Percentiles rank a stretch among this genome's conserved stretches.
These are phyloP conservation scores for Hermanozyma aechmeae DNA, from an alignment of 805 yeast genomes.

Conservation along the genomic window DNA sequence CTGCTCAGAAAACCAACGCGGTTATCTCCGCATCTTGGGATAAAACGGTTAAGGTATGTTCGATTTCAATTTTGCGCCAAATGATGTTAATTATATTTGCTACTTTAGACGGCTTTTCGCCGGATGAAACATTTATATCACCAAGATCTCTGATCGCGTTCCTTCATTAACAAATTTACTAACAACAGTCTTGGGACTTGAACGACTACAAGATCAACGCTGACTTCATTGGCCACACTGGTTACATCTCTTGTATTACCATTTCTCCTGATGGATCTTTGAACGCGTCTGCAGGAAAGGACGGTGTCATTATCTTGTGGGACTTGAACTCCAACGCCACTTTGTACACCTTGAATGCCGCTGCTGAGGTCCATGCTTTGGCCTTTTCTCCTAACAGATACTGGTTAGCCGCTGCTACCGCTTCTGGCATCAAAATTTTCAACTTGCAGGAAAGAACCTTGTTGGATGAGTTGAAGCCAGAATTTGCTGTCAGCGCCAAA, in stretches of 20 bases:
- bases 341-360: constrained; percentile 88
- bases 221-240: constrained; percentile 98
- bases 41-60: constrained; percentile 96
- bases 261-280: constrained; percentile 99
- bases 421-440: constrained; percentile 96
- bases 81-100: constrained; percentile 93
- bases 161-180: constrained; percentile 23
- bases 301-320: constrained; percentile 98
- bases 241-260: constrained; percentile 94
- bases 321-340: constrained; percentile 79
- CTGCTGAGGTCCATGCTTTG: constrained; percentile 95
- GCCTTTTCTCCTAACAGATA: constrained; percentile 99
- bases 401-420: constrained; percentile 99
- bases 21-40: constrained; percentile 99
- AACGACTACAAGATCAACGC: constrained; percentile 77
- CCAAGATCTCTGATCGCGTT: constrained; percentile 93
- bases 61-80: constrained; percentile 19
- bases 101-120: constrained; percentile 86
- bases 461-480: constrained; percentile 97
- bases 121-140: constrained; percentile 96
- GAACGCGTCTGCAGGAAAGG: constrained; percentile 99
- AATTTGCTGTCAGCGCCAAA: constrained; percentile 78
- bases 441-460: constrained; percentile 90
- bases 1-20: constrained; percentile 61
- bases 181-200: constrained; percentile 90